These are phyloP conservation scores for Bacterosira constricta DNA, from an alignment of 108 stramenopile genomes.

Conservation along the genomic window DNA sequence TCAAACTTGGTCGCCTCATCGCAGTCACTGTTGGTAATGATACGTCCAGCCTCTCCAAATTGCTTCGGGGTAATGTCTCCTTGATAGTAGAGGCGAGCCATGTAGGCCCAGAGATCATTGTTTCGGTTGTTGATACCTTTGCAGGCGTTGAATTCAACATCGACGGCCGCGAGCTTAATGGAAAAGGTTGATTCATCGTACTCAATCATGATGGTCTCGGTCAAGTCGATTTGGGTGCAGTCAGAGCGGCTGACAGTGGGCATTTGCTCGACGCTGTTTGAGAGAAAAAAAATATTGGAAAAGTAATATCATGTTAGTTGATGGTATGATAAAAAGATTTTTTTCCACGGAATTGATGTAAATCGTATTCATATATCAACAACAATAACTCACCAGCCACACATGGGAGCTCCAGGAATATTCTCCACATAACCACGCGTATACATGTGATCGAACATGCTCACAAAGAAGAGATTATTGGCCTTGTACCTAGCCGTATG, in stretches of 20 bases:
- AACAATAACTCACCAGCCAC: conserved; percentile 47
- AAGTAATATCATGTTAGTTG: background rate
- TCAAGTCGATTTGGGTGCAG: conserved; percentile 51
- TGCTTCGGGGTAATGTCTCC: conserved; percentile 28
- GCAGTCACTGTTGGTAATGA: conserved; percentile 33
- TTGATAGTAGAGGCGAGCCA: conserved; percentile 47
- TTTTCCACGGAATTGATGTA: too few species aligned
- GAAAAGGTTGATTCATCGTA: conserved; percentile 41
- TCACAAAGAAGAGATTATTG: conserved; percentile 56
- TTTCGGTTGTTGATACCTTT: conserved; percentile 50
- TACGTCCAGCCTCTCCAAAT: conserved; percentile 34
- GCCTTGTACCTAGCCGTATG: conserved; percentile 24
- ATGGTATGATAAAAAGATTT: background rate
- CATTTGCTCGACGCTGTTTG: conserved; percentile 54
- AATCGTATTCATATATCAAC: too few species aligned
- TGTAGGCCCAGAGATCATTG: conserved; percentile 56
- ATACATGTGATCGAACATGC: conserved; percentile 62
- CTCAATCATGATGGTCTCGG: conserved; percentile 24
- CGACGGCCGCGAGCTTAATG: conserved; percentile 17
- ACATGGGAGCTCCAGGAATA: conserved; percentile 55
- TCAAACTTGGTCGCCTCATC: conserved; percentile 1
- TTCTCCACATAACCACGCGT: conserved; percentile 55
- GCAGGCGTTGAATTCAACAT: conserved; percentile 56
- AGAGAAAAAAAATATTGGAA: background rate
- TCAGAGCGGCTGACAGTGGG: conserved; percentile 54